Evolutionary conservation across 176 grass and related monocot genomes (phyloP), one percentile per base, ranked within the genome.

Genomic region (Ananas comosus): DNA sequence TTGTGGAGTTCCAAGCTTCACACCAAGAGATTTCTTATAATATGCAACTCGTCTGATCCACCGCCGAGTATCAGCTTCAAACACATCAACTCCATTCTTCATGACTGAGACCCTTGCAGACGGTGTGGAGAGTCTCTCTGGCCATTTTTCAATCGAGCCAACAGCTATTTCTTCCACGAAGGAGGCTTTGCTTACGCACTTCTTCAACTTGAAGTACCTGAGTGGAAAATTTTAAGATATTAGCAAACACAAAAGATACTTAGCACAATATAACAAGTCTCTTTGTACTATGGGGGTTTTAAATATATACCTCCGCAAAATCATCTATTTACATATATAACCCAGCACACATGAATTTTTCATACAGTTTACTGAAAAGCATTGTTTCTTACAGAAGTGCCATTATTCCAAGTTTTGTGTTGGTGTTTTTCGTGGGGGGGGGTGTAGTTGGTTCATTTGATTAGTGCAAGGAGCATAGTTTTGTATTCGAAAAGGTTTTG

Each of bases 121-220:
- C 63, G 94, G 71, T 79, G 90, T 83, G 33, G 69, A 83, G 18
- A 92, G 47, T 70, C 94, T 88, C 79, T 97, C 63, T 72, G 94
- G 94, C 94, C 89, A 97, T 70, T 53, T 86, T 61, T 11, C 56
- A 73, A 90, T 72, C 58, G 84, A 79, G 65, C 82, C 74, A n/a
- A 97, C 29, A 13, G 84, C 81, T 90, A 90, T 72, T 58, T 90
- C 74, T 72, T 76, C 65, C 29, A 54, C 65, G 50, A 87, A 13
- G 53, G 81, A 78, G 65, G 56, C 72, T 79, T 82, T 85, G 28
- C 73, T 84, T 10, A 93, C 53, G 22, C 93, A 97, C 67, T 84
- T 87, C 69, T 87, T 97, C 82, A 97, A 79, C 54, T 88, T 86
- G 69, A 87, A 75, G 77, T 97, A 97, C 94, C 92, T 91, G 76